Percentiles rank a stretch among this genome's conserved stretches.
phyloP scores from a whole-genome alignment of 2,329 filamentous ascomycete species.

The Penicillium sp. region DNA sequence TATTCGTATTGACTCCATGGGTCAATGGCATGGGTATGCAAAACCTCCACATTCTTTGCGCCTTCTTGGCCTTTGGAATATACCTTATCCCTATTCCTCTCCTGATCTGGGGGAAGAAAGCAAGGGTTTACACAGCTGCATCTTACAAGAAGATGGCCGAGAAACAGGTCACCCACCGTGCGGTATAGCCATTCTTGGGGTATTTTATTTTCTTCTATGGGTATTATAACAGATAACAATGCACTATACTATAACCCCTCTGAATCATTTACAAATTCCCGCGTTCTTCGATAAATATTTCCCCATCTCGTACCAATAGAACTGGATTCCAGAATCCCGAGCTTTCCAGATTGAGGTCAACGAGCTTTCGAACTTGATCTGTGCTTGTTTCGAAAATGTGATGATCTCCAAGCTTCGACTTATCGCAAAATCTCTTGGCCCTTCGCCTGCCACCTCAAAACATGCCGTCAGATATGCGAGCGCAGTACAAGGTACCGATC shows the following conservation, averaged over 20 bases:
- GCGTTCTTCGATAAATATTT: not conserved
- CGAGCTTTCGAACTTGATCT: not conserved
- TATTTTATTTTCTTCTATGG: not conserved
- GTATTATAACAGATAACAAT: not conserved
- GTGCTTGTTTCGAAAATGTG: constrained; percentile 13
- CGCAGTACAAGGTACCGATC: constrained; percentile 12
- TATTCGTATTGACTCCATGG: constrained; percentile 49
- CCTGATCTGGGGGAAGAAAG: constrained; percentile 26
- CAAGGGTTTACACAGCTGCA: constrained; percentile 15
- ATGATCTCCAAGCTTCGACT: not conserved
- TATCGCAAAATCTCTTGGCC: not conserved
- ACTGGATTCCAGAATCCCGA: not conserved
- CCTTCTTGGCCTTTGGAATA: constrained; percentile 13
- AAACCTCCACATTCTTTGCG: constrained; percentile 21
- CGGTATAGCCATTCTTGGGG: not conserved
- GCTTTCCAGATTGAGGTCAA: constrained; percentile 7
- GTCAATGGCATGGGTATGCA: constrained; percentile 22
- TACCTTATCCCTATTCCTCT: constrained; percentile 21
- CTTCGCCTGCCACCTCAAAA: constrained; percentile 3
- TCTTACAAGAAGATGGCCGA: constrained; percentile 19
- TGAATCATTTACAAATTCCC: not conserved
- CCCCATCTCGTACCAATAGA: constrained; percentile 11
- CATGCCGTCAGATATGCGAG: constrained; percentile 12
- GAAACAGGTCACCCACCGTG: constrained; percentile 19
- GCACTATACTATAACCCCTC: not conserved